Evolutionary conservation across 1,284 basidiomycete species (phyloP).

Genomic region (Fomitopsis palustris): DNA sequence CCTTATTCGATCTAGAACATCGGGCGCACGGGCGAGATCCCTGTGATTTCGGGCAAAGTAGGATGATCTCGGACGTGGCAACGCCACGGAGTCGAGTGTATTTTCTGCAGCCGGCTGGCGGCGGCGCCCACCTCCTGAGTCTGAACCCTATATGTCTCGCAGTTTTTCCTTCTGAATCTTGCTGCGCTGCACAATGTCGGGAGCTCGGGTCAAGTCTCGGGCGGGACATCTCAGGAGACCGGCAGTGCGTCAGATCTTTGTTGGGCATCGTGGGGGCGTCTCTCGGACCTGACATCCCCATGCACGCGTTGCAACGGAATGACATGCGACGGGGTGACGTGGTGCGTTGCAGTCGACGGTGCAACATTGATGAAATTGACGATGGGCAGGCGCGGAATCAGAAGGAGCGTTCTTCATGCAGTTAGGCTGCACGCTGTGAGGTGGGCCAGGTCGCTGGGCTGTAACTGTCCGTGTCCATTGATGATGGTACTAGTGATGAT

Average conservation of each 20-base stretch:
- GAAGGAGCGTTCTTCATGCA: background rate
- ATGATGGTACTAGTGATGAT: background rate
- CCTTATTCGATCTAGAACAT: background rate
- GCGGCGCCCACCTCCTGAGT: too few relatives aligned
- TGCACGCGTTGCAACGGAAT: background rate
- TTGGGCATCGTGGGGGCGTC: background rate
- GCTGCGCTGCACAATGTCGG: background rate
- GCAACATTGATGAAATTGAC: background rate
- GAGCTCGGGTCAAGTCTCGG: background rate
- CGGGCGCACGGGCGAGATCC: background rate
- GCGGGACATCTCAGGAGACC: background rate
- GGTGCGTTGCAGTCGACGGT: background rate
- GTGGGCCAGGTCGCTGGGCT: background rate
- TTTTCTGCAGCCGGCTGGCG: too few relatives aligned
- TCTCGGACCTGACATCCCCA: background rate
- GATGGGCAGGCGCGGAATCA: background rate
- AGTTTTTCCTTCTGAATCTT: background rate
- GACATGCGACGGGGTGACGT: background rate
- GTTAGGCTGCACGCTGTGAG: background rate
- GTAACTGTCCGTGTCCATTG: background rate
- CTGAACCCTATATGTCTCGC: too few relatives aligned
- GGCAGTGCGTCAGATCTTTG: background rate
- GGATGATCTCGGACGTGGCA: too few relatives aligned
- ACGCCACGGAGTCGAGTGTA: too few relatives aligned
- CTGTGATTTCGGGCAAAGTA: background rate